Base-by-base conservation (phyloP, 352 stramenopile species). In the Albugo laibachii region DNA sequence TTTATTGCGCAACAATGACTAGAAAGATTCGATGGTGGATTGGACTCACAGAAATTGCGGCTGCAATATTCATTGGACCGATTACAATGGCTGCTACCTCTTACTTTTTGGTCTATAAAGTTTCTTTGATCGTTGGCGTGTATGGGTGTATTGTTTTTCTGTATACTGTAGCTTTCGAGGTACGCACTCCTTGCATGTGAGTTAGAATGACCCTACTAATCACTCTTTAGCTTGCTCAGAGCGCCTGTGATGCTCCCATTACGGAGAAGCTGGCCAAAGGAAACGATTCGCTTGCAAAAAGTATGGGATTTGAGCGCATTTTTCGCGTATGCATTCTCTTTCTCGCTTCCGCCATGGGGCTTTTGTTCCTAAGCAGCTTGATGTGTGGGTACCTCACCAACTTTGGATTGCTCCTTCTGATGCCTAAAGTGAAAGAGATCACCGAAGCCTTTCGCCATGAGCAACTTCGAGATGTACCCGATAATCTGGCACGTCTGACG, bases 391-490 rank as follows among this genome's bases (percentile, higher is more conserved):
- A 88, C 49, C 27, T 84, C 10, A 65, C 68, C 4, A 85, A 88
- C 50, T 55, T 85, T 13, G 16, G 76, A n/a, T 57, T 88, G 24
- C 5, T 86, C 6, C 47, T 67, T 14, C 68, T 64, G 1, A 69
- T 88, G 20, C 21, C 52, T 16, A 66, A 65, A 36, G 54, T 86
- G 11, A 80, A 82, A 35, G 69, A 78, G 47, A 65, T 86, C 14
- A 66, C 56, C 45, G 76, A 88, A 40, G 65, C 66, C 11, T 86
- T 88, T 42, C 59, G 73, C 45, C 53, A 84, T 19, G 76, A 84
- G 46, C 54, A 64, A 50, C 59, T 88, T 24, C 54, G 71, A 16
- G 54, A 69, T 8, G 54, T 88, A 36, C 68, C 75, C 0, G 63
- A 73, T 18, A 57, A 62, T n/a, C 52, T 85, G 36, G 66, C 68